phyloP scores from a whole-genome alignment of 495 filamentous ascomycete species.

The Peziza echinospora region DNA sequence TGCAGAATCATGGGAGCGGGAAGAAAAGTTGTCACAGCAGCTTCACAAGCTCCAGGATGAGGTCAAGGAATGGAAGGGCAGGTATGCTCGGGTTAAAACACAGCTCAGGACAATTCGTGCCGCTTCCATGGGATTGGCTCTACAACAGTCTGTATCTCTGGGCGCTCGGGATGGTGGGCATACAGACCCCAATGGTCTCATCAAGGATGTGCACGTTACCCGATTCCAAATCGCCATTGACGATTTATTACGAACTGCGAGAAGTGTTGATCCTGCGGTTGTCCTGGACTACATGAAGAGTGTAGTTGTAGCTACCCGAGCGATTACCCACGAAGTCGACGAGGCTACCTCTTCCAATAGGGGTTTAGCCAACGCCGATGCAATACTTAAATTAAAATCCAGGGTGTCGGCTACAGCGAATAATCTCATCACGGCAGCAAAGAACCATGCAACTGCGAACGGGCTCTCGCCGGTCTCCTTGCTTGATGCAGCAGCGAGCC shows the following conservation, averaged over 20 bases:
- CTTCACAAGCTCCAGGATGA: constrained; percentile 58
- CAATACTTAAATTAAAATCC: constrained; percentile 40
- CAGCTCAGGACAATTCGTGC: constrained; percentile 64
- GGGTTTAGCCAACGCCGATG: constrained; percentile 27
- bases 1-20: constrained; percentile 54
- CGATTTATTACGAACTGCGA: constrained; percentile 61
- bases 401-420: constrained; percentile 79
- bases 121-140: constrained; percentile 49
- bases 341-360: constrained; percentile 29
- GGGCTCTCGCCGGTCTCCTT: constrained; percentile 89
- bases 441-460: constrained; percentile 59
- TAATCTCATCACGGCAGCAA: constrained; percentile 81
- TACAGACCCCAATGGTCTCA: constrained; percentile 46
- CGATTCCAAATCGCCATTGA: constrained; percentile 91
- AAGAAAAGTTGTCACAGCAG: constrained; percentile 50
- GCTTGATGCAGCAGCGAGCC: constrained; percentile 85
- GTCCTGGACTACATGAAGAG: constrained; percentile 62
- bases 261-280: constrained; percentile 44
- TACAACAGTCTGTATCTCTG: constrained; percentile 37
- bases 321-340: constrained; percentile 59
- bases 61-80: constrained; percentile 67
- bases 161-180: constrained; percentile 49
- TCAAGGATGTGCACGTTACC: constrained; percentile 81
- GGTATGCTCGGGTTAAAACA: constrained; percentile 69
- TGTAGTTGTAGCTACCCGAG: constrained; percentile 56